phyloP scores from a whole-genome alignment of 225 moss, liverwort and hornwort genomes.

The Sphagnum tenellum region DNA sequence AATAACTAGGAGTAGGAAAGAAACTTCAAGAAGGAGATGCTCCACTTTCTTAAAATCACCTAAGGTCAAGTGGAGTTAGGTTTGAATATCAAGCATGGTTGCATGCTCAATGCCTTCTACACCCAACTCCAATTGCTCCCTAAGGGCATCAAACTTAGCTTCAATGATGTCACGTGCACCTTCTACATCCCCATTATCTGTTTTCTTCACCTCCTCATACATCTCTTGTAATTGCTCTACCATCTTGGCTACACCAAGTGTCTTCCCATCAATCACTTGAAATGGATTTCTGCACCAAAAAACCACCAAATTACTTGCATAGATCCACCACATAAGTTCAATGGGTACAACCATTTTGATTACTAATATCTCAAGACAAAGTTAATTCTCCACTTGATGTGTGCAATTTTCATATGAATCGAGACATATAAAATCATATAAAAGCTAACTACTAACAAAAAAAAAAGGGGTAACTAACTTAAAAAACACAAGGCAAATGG shows the following conservation, averaged over 20 bases:
- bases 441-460: too few relatives aligned
- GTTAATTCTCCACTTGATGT: too few relatives aligned
- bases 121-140: slow-evolving; percentile 73
- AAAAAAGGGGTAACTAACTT: too few relatives aligned
- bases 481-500: too few relatives aligned
- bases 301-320: too few relatives aligned
- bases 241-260: slow-evolving; percentile 37
- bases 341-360: too few relatives aligned
- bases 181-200: slow-evolving; percentile 70
- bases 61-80: slow-evolving; percentile 74
- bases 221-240: slow-evolving; percentile 73
- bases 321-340: too few relatives aligned
- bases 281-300: slow-evolving; percentile 31
- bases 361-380: too few relatives aligned
- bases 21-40: slow-evolving; percentile 41
- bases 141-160: slow-evolving; percentile 63
- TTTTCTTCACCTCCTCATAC: slow-evolving; percentile 53
- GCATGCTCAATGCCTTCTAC: slow-evolving; percentile 75
- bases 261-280: slow-evolving; percentile 32
- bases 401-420: too few relatives aligned
- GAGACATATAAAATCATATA: too few relatives aligned
- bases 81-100: slow-evolving; percentile 81
- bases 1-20: too few relatives aligned
- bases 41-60: slow-evolving; percentile 62
- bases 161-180: slow-evolving; percentile 64